These are phyloP conservation scores for Crepidotus variabilis DNA, from an alignment of 768 basidiomycete species.

Conservation along the genomic window DNA sequence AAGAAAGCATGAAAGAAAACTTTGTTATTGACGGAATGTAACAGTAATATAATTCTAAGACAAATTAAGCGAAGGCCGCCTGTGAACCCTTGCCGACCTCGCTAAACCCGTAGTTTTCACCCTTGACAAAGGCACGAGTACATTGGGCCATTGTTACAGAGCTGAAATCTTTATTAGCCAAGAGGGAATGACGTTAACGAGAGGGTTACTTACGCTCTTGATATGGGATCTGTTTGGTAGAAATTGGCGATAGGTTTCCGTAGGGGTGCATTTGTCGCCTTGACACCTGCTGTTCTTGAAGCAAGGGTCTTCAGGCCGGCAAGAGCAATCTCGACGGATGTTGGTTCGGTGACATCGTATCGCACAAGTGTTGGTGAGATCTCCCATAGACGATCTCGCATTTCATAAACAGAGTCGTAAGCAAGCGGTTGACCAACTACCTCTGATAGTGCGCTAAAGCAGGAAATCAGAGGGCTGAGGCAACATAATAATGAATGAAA, in stretches of 20 bases:
- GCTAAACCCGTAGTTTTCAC: constrained; percentile 58
- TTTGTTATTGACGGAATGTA: not conserved
- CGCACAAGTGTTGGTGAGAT: constrained; percentile 86
- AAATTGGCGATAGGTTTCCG: constrained; percentile 86
- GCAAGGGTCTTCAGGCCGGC: constrained; percentile 64
- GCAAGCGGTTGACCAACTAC: constrained; percentile 76
- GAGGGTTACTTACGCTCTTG: constrained; percentile 77
- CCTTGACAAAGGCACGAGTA: constrained; percentile 80
- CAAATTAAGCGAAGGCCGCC: constrained; percentile 34
- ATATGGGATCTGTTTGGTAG: constrained; percentile 95
- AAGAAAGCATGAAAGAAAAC: not conserved
- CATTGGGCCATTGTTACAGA: constrained; percentile 98
- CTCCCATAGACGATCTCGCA: constrained; percentile 96
- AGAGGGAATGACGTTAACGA: not conserved
- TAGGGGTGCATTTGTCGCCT: constrained; percentile 58
- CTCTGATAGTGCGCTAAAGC: constrained; percentile 79
- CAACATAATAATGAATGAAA: too few relatives aligned
- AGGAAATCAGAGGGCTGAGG: too few relatives aligned
- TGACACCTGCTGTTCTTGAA: constrained; percentile 45
- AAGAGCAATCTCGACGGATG: constrained; percentile 67
- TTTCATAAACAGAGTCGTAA: constrained; percentile 80
- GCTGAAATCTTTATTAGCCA: constrained; percentile 29
- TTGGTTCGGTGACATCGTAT: constrained; percentile 77
- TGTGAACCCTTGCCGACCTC: constrained; percentile 43
- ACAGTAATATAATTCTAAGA: too few relatives aligned